Conservation (phyloP, 1,139 yeast species). For the Taphrina pruni region DNA sequence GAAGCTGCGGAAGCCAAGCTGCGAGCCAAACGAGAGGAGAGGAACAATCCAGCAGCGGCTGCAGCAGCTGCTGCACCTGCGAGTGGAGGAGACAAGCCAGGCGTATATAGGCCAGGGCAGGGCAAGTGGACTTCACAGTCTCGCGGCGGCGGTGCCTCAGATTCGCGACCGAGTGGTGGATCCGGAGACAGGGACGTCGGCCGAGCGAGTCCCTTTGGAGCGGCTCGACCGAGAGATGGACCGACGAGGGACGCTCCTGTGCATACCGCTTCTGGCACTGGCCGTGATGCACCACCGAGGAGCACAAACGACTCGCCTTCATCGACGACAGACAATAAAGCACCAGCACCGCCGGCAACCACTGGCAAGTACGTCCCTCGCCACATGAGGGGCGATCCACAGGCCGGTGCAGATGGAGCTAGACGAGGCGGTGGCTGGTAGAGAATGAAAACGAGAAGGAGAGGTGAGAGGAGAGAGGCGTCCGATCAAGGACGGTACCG, state of each 20-base stretch:
- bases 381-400: conserved; percentile 34
- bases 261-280: conserved; percentile 11
- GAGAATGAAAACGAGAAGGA: neutral
- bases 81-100: conserved; percentile 9
- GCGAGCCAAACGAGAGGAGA: conserved; percentile 23
- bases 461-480: too few relatives aligned
- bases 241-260: conserved; percentile 7
- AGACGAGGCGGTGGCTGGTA: conserved; percentile 36
- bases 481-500: too few relatives aligned
- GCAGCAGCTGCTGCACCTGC: conserved; percentile 15
- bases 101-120: conserved; percentile 36
- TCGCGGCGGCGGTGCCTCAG: neutral
- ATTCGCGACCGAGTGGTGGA: conserved; percentile 7
- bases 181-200: conserved; percentile 14
- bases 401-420: conserved; percentile 23
- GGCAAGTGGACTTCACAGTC: conserved; percentile 37
- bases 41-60: conserved; percentile 24
- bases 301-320: conserved; percentile 1
- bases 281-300: conserved; percentile 6
- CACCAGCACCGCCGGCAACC: neutral
- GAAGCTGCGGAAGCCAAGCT: conserved; percentile 38
- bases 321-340: neutral
- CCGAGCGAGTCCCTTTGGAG: conserved; percentile 22
- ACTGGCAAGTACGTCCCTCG: conserved; percentile 37
- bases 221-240: conserved; percentile 23